Conservation (phyloP, 1,284 basidiomycete species). For the Tilletia caries region DNA sequence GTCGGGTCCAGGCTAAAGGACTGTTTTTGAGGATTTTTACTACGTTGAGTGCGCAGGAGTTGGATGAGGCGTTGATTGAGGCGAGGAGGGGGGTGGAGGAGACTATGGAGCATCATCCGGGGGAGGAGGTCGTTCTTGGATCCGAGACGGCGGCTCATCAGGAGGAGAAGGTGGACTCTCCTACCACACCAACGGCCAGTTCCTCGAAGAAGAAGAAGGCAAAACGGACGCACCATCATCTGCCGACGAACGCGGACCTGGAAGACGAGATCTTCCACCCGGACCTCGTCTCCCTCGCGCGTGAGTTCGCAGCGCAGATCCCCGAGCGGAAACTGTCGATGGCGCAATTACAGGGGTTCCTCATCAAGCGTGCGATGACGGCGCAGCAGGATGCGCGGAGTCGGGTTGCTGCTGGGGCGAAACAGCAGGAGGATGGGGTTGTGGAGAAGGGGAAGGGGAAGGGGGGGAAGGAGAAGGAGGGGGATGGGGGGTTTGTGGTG, state of each 20-base stretch:
- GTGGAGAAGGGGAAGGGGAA: not conserved
- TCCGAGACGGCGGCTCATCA: no score
- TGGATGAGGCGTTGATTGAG: slow-evolving; percentile 8
- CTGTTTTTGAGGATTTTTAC: slow-evolving; percentile 4
- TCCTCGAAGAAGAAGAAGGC: not conserved
- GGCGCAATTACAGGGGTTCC: slow-evolving; percentile 12
- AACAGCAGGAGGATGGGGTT: not conserved
- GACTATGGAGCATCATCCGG: not conserved
- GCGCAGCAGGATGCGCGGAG: slow-evolving; percentile 3
- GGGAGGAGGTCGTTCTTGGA: not conserved
- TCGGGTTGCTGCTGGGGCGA: not conserved
- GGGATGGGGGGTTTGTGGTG: slow-evolving; percentile 1
- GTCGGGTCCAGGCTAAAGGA: not conserved
- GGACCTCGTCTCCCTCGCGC: not conserved
- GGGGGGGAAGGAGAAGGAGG: not conserved
- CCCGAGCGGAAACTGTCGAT: slow-evolving; percentile 10
- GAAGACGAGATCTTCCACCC: slow-evolving; percentile 9
- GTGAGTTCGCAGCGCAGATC: slow-evolving; percentile 8
- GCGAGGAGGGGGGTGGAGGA: not conserved
- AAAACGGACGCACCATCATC: not conserved
- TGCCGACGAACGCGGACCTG: slow-evolving; percentile 1
- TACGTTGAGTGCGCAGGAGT: slow-evolving; percentile 3
- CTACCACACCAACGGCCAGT: no score
- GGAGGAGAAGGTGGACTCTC: no score
- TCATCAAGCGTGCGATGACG: slow-evolving; percentile 9